Base-by-base conservation (phyloP, 2,329 filamentous ascomycete species). In the Zasmidium angulare region DNA sequence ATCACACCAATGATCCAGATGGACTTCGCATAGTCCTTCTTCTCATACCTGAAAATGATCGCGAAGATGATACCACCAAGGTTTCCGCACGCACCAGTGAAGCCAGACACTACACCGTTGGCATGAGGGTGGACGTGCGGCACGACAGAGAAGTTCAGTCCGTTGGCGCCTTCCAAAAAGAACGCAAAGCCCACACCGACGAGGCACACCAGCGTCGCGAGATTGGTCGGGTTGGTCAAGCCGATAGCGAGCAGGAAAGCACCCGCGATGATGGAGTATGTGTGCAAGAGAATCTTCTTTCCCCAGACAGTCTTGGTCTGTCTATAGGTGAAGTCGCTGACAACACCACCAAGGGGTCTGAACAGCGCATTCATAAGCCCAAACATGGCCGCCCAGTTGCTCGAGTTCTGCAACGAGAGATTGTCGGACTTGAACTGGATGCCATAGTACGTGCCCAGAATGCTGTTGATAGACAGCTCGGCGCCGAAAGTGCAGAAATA, bases 1-100 rank as follows among this genome's bases (percentile, higher is more conserved):
- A 96, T 86, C 43, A 87, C 79, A 2, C 92, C 92, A 69, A 93
- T 91, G 60, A 96, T 88, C 90, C 90, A 95, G 63, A 96, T 84
- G 0, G 85, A 84, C 72, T 81, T 47, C n/a, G 56, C 50, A 40
- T 58, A 58, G 26, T 58, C 24, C 21, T 59, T 56, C 12, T 43
- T 47, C 26, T 60, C 59, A 51, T 93, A 95, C 52, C 91, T 81
- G 80, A 93, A 96, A 70, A 91, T 85, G 71, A 96, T 85, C 20
- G 91, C 89, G 69, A 95, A 96, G 51, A 96, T 74, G 53, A 96
- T 86, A 12, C 93, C 93, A 2, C 93, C 93, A 10, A 96, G 75
- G 69, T 96, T 97, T 1, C 93, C 92, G 9, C 84, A 81, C 0
- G 89, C 91, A 10, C 93, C 93, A 0, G 91, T 88, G 36, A 90